Conservation (phyloP, 2,329 filamentous ascomycete genomes). For the Hymenotorrendiella dingleyae region DNA sequence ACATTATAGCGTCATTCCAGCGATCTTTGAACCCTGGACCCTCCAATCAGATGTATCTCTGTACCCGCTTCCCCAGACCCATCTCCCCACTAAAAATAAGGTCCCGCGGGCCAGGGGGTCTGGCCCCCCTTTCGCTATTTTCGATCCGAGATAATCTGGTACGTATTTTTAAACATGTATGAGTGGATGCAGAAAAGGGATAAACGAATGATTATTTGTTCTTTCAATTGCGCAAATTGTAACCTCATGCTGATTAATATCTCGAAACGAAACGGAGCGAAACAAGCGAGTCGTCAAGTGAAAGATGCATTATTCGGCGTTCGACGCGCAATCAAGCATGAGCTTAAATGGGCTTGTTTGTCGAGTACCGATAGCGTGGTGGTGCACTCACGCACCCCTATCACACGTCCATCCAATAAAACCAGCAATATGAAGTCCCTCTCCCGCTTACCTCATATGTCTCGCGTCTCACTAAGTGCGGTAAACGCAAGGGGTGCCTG, state of each 20-base stretch:
- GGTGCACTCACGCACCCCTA: not conserved
- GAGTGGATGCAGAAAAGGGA: not conserved
- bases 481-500: not conserved
- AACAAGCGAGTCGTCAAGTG: too few species aligned
- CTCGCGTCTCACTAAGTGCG: not conserved
- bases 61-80: too few species aligned
- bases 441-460: too few species aligned
- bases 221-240: too few species aligned
- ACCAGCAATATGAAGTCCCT: not conserved
- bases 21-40: too few species aligned
- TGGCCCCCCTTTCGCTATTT: too few species aligned
- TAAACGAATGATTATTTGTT: not conserved
- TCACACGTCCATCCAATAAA: not conserved
- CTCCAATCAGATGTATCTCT: too few species aligned
- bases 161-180: too few species aligned
- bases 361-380: not conserved
- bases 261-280: not conserved
- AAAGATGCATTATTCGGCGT: too few species aligned
- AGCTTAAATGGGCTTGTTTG: not conserved
- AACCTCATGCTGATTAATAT: not conserved
- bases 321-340: too few species aligned
- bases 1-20: too few species aligned
- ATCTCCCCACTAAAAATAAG: not conserved
- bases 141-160: too few species aligned
- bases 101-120: not conserved